Evolutionary conservation across 2,329 filamentous ascomycete species (phyloP).

Genomic region (Anthostomella pinea): DNA sequence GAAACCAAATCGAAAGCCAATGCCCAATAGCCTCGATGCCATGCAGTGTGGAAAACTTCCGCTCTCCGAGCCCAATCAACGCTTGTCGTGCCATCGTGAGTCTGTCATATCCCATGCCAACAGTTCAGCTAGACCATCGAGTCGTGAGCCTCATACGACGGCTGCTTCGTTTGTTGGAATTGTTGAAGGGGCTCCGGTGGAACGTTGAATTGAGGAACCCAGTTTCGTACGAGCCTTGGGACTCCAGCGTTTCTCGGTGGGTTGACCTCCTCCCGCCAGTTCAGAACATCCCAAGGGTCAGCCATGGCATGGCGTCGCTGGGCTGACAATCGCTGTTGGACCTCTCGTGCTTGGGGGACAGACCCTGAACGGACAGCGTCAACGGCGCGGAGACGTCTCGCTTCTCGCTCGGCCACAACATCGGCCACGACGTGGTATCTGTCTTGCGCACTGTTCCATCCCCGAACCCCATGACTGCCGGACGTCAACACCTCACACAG

Average conservation of each 20-base stretch:
- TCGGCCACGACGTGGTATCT: conserved; percentile 47
- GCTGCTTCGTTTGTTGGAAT: conserved; percentile 9
- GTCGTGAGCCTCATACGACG: conserved; percentile 19
- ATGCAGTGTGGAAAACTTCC: conserved; percentile 23
- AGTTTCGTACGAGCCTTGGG: conserved; percentile 43
- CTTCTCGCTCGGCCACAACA: conserved; percentile 57
- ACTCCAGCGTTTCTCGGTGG: conserved; percentile 38
- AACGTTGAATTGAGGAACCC: conserved; percentile 38
- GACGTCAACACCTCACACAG: conserved; percentile 66
- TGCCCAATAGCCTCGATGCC: conserved; percentile 24
- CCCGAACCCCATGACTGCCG: conserved; percentile 50
- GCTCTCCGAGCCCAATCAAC: conserved; percentile 14
- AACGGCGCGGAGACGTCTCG: conserved; percentile 46
- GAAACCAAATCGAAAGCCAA: conserved; percentile 24
- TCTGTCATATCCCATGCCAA: conserved; percentile 11
- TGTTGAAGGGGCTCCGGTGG: conserved; percentile 18
- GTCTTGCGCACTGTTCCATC: conserved; percentile 47
- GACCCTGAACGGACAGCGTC: conserved; percentile 39
- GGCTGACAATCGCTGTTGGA: conserved; percentile 35
- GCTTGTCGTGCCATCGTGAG: conserved; percentile 25
- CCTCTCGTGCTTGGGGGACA: conserved; percentile 34
- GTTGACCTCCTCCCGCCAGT: conserved; percentile 47
- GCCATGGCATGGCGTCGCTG: conserved; percentile 38
- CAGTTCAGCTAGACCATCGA: conserved; percentile 30
- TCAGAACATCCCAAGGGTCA: conserved; percentile 45